These are phyloP conservation scores for Glaciozyma antarctica DNA, from an alignment of 768 basidiomycete genomes.

Conservation along the genomic window DNA sequence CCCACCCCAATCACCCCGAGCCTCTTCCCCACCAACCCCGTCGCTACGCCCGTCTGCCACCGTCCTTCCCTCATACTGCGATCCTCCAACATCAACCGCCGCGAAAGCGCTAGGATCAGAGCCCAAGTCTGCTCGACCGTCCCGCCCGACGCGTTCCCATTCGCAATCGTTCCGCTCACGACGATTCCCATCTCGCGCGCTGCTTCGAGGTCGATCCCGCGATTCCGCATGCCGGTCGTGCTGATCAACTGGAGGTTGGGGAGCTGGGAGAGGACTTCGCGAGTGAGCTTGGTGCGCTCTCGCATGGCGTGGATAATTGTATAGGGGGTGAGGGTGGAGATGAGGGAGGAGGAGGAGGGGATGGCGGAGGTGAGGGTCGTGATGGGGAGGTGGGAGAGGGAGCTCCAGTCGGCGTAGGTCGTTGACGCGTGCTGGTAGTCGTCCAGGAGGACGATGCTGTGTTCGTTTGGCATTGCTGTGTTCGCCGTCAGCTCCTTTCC, in stretches of 20 bases:
- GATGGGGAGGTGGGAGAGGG: slow-evolving; percentile 36
- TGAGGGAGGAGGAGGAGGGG: slow-evolving; percentile 45
- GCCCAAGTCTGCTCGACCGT: slow-evolving; percentile 61
- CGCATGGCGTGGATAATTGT: slow-evolving; percentile 58
- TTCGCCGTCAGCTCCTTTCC: background rate
- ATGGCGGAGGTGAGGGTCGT: slow-evolving; percentile 47
- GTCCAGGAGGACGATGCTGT: slow-evolving; percentile 50
- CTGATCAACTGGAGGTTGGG: slow-evolving; percentile 55
- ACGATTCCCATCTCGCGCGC: slow-evolving; percentile 48
- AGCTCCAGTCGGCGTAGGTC: slow-evolving; percentile 51
- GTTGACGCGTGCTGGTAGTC: slow-evolving; percentile 53
- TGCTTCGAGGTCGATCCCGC: slow-evolving; percentile 46
- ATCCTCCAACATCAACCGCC: slow-evolving; percentile 49
- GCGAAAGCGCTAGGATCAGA: slow-evolving; percentile 48
- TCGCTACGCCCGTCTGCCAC: slow-evolving; percentile 50
- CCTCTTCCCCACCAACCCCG: slow-evolving; percentile 50
- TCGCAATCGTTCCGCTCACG: slow-evolving; percentile 47
- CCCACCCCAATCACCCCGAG: slow-evolving; percentile 58
- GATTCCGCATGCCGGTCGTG: slow-evolving; percentile 51
- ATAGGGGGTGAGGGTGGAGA: slow-evolving; percentile 48
- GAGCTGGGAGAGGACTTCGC: slow-evolving; percentile 48
- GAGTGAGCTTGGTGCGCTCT: slow-evolving; percentile 54
- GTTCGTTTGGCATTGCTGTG: slow-evolving; percentile 27
- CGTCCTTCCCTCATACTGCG: slow-evolving; percentile 45
- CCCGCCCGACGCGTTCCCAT: slow-evolving; percentile 41